phyloP scores from a whole-genome alignment of 495 filamentous ascomycete genomes.

The Penicillium longicatenatum region DNA sequence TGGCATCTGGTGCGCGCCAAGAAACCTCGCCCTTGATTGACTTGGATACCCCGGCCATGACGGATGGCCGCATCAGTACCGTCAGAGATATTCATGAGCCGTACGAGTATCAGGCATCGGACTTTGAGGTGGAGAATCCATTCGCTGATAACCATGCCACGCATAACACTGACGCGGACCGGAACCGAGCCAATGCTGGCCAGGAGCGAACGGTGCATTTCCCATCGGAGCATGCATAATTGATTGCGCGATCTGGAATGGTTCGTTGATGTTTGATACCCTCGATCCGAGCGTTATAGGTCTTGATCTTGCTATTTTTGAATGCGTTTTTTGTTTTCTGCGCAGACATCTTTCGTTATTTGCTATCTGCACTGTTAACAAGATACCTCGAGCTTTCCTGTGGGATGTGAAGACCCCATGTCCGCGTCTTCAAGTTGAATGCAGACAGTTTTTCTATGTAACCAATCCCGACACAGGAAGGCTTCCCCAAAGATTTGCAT shows the following conservation, averaged over 20 bases:
- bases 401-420: not conserved
- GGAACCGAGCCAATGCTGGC: slow-evolving; percentile 5
- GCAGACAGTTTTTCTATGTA: not conserved
- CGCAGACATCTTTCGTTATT: not conserved
- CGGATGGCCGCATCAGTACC: slow-evolving; percentile 16
- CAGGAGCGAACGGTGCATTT: slow-evolving; percentile 8
- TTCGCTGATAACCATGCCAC: slow-evolving; percentile 43
- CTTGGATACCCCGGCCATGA: slow-evolving; percentile 13
- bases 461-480: not conserved
- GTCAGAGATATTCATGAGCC: slow-evolving; percentile 15
- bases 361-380: not conserved
- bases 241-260: slow-evolving; percentile 1
- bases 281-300: slow-evolving; percentile 9
- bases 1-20: slow-evolving; percentile 17
- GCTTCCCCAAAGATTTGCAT: not conserved
- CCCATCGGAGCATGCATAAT: slow-evolving; percentile 21
- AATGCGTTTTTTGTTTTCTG: not conserved
- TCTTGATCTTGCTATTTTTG: slow-evolving; percentile 2
- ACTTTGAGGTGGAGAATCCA: slow-evolving; percentile 49
- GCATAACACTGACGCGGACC: slow-evolving; percentile 19
- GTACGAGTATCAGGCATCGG: slow-evolving; percentile 46
- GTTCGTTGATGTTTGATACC: slow-evolving; percentile 20
- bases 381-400: not conserved
- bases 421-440: not conserved
- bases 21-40: slow-evolving; percentile 6